These are phyloP conservation scores for Podospora conica DNA, from an alignment of 495 filamentous ascomycete species.

Conservation along the genomic window DNA sequence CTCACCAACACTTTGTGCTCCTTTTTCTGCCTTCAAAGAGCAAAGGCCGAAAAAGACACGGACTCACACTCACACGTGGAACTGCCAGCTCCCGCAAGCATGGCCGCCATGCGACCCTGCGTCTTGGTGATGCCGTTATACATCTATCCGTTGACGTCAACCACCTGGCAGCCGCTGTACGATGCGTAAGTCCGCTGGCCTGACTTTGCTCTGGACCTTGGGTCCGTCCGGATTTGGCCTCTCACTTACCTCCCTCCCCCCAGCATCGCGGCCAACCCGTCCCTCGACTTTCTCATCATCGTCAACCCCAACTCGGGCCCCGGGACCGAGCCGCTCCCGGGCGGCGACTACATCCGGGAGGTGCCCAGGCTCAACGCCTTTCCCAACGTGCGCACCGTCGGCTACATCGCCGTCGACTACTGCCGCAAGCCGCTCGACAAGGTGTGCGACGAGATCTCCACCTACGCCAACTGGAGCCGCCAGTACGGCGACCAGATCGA, in stretches of 20 bases:
- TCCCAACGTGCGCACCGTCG: slow-evolving; percentile 4
- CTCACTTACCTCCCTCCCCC: background rate
- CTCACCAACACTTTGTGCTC: background rate
- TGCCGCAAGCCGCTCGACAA: background rate
- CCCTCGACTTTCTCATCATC: slow-evolving; percentile 4
- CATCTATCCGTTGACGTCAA: slow-evolving; percentile 1
- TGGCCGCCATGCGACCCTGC: background rate
- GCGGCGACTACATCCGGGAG: slow-evolving; percentile 1
- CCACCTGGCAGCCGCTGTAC: slow-evolving; percentile 3
- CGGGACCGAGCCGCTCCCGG: background rate
- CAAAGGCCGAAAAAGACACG: background rate
- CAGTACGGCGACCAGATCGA: background rate
- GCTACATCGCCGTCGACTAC: slow-evolving; percentile 4
- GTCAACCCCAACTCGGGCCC: slow-evolving; percentile 5
- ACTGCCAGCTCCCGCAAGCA: background rate
- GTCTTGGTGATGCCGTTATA: slow-evolving; percentile 7
- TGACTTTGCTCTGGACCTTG: background rate
- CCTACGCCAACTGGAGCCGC: background rate
- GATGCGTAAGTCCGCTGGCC: slow-evolving; percentile 1
- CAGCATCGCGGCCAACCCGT: slow-evolving; percentile 3
- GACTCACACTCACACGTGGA: background rate
- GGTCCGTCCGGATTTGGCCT: background rate
- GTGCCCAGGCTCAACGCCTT: slow-evolving; percentile 2
- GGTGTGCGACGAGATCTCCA: background rate
- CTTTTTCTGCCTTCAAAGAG: background rate